Evolutionary conservation across 164 flowering plant species (phyloP).

Genomic region (Magnolia sinica): DNA sequence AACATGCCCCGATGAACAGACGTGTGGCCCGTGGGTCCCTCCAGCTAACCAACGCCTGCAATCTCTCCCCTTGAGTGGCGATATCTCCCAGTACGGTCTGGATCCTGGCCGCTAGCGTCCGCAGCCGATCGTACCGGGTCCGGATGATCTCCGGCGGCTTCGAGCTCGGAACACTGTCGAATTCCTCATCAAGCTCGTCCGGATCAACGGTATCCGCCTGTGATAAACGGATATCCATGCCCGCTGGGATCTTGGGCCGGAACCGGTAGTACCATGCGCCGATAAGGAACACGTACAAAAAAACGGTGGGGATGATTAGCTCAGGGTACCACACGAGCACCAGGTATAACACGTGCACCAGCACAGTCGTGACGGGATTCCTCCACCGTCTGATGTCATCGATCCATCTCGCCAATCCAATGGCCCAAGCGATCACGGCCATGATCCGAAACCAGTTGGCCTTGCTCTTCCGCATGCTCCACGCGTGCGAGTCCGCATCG

Average conservation of each 20-base stretch:
- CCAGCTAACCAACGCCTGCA: slow-evolving; percentile 95
- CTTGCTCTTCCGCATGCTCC: slow-evolving; percentile 94
- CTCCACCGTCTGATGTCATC: slow-evolving; percentile 78
- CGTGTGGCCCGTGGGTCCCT: slow-evolving; percentile 93
- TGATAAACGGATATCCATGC: slow-evolving; percentile 76
- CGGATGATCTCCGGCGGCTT: slow-evolving; percentile 66
- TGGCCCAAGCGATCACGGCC: slow-evolving; percentile 72
- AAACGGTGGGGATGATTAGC: slow-evolving; percentile 80
- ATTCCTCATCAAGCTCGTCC: slow-evolving; percentile 93
- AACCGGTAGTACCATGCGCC: slow-evolving; percentile 94
- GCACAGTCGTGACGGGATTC: slow-evolving; percentile 67
- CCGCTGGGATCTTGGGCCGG: slow-evolving; percentile 77
- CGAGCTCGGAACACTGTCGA: slow-evolving; percentile 70
- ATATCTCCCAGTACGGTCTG: slow-evolving; percentile 89
- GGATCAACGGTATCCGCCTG: slow-evolving; percentile 76
- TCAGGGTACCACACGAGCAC: slow-evolving; percentile 99
- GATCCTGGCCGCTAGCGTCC: slow-evolving; percentile 74
- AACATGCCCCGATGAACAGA: slow-evolving; percentile 69
- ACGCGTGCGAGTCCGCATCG: slow-evolving; percentile 81
- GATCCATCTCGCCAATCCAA: slow-evolving; percentile 75
- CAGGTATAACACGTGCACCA: slow-evolving; percentile 76
- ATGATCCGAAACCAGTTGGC: slow-evolving; percentile 92
- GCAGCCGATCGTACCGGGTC: slow-evolving; percentile 69
- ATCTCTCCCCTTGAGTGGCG: slow-evolving; percentile 91
- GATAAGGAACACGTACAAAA: slow-evolving; percentile 63